Evolutionary conservation across 495 filamentous ascomycete genomes (phyloP), one percentile per base, ranked within the genome.

Genomic region (Neurospora sp.): DNA sequence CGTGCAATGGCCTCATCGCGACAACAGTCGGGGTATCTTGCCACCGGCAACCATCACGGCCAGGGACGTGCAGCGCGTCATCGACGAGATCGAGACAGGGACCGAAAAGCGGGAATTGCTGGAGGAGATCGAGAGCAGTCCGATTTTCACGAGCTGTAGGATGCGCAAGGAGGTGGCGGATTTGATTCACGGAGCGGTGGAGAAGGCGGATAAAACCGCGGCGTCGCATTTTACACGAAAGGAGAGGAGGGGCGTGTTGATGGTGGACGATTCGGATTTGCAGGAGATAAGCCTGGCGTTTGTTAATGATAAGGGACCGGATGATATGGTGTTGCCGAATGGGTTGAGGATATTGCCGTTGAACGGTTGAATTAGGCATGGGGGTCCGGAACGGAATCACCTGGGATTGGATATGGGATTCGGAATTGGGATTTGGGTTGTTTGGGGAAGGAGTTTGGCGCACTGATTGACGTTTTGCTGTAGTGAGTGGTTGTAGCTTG

Each of bases 331-430:
- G 66, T 12, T 80, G 75, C 77, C 77, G 31, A 78, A 76, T 46
- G 79, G 77, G 42, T 46, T 80, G 74, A 76, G 73, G 27, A 78
- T 80, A 71, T 74, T 80, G 74, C 76, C 75, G 41, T 71, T 80
- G 71, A 80, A 31, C 27, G 27, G 27, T 31, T 31, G 31, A 31
- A 1, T 27, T 27, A 27, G 2, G 27, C 27, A 27, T 27, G 27
- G 27, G 27, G 27, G 27, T 27, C 27, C 27, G 27, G 27, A 27
- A 27, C 27, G 27, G 27, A 27, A 27, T 27, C 27, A 27, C 27
- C 27, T 27, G 27, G 27, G 27, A 2, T 27, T 27, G 27, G 27
- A 27, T 27, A 27, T 27, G 27, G 27, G 27, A 27, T 27, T 27
- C 27, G 27, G 27, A 2, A 27, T 27, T 27, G 27, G 27, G 27